Conservation (phyloP, 805 yeast genomes). For the Hanseniaspora nectarophila region DNA sequence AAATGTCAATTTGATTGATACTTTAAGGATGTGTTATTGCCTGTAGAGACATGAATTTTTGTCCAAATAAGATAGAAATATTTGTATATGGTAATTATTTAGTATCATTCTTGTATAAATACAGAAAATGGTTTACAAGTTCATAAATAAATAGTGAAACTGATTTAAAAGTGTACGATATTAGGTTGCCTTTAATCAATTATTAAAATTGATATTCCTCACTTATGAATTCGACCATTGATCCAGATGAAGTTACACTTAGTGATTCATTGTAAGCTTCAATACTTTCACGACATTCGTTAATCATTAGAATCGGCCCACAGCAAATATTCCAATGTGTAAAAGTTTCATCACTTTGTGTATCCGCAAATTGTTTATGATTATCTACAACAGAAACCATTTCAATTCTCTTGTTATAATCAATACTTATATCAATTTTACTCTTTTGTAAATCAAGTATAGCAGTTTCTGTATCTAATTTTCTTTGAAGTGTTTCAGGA, state of each 20-base stretch:
- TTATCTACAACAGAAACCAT: background rate
- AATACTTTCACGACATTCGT: background rate
- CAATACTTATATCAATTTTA: background rate
- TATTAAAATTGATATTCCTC: constrained; percentile 8
- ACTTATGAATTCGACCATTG: background rate
- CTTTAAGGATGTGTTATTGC: too few relatives aligned
- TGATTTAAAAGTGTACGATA: too few relatives aligned
- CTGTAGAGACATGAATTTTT: too few relatives aligned
- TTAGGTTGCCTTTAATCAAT: too few relatives aligned
- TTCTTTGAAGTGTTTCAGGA: background rate
- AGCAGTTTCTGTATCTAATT: background rate
- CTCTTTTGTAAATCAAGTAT: background rate
- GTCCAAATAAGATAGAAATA: too few relatives aligned
- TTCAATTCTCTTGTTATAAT: background rate
- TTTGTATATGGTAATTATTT: too few relatives aligned
- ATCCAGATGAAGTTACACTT: too few relatives aligned
- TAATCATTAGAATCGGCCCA: constrained; percentile 6
- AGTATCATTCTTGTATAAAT: too few relatives aligned
- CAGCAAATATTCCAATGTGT: constrained; percentile 6
- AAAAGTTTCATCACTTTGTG: background rate
- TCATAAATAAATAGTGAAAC: too few relatives aligned
- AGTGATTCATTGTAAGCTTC: background rate
- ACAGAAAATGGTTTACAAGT: too few relatives aligned
- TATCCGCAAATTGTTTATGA: background rate
- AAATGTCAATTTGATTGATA: too few relatives aligned